Base-by-base conservation (phyloP, 768 basidiomycete species). In the Panellus pusillus region DNA sequence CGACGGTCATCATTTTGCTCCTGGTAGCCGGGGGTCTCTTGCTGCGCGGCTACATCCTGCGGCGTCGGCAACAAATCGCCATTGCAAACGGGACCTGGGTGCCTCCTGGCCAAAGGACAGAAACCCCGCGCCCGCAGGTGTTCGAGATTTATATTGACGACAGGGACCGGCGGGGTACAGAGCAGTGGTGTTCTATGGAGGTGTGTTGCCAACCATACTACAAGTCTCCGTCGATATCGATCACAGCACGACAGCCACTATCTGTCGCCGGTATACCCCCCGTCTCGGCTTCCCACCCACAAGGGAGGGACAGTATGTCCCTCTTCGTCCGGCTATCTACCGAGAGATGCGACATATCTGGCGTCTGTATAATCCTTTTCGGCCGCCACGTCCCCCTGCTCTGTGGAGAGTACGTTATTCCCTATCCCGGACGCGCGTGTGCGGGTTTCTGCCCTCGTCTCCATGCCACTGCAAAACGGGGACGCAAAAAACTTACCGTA, bases 1-100 rank as follows among this genome's bases (percentile, higher is more conserved):
- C 76, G 17, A 78, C 76, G 14, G 70, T 77, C 37, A 64, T 78
- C 45, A 66, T 77, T n/a, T 72, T 77, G 11, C 70, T 77, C 9
- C 54, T 66, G n/a, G 69, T 78, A 9, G 75, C 74, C n/a, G 70
- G 65, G 12, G 72, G 70, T 6, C 74, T 77, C 60, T 66, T 77
- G 38, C 38, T 68, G 32, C 72, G 76, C 20, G 74, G 74, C 18
- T 57, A 75, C 36, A 50, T 76, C 47, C 68, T 77, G 32, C 70
- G 76, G 6, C 68, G 72, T 3, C 68, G 74, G 7, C 72, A 73
- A 40, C 70, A 70, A 13, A 68, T 75, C 37, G 76, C 76, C 6
- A 75, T 78, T 20, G 66, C 65, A 27, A 66, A 73, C 31, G 76
- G 76, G 2, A 70, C 74, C 18, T 74, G 70, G 68, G 32, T 65